A percentile compares a stretch with the other conserved stretches of the same genome.
Conservation (phyloP, 139 green algal genomes). For the Chlamydomonas incerta region DNA sequence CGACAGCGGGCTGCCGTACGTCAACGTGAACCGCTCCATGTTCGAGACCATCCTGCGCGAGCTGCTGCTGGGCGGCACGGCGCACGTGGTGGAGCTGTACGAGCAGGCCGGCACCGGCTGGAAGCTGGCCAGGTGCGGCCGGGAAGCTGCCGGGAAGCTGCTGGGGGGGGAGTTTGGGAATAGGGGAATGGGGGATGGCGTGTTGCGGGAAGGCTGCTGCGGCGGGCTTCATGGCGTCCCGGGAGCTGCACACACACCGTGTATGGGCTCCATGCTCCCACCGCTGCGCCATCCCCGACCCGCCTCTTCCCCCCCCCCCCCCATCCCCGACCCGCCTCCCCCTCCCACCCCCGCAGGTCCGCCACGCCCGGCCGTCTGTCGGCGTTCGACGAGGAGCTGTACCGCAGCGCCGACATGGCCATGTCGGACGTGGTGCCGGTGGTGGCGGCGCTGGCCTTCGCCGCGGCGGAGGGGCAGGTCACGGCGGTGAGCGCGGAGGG, state of each 20-base stretch:
- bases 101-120: slow-evolving; percentile 73
- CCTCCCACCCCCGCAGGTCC: slow-evolving; percentile 48
- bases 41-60: slow-evolving; percentile 82
- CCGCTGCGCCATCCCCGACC: background rate
- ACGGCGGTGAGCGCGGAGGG: background rate
- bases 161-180: too few relatives aligned
- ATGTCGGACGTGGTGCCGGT: slow-evolving; percentile 56
- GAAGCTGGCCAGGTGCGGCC: slow-evolving; percentile 54
- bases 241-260: too few relatives aligned
- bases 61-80: slow-evolving; percentile 79
- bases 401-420: slow-evolving; percentile 34
- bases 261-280: too few relatives aligned
- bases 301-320: background rate
- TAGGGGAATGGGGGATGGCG: background rate
- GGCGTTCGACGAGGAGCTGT: slow-evolving; percentile 93
- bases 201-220: too few relatives aligned
- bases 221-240: too few relatives aligned
- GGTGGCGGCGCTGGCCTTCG: slow-evolving; percentile 62
- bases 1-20: slow-evolving; percentile 50
- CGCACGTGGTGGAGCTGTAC: slow-evolving; percentile 88
- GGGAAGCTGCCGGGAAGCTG: background rate
- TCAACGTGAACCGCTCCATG: slow-evolving; percentile 82
- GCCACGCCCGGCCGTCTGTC: slow-evolving; percentile 82
- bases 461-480: slow-evolving; percentile 34
- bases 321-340: too few relatives aligned